phyloP scores from a whole-genome alignment of 805 yeast species.

The Candida tammaniensis region DNA sequence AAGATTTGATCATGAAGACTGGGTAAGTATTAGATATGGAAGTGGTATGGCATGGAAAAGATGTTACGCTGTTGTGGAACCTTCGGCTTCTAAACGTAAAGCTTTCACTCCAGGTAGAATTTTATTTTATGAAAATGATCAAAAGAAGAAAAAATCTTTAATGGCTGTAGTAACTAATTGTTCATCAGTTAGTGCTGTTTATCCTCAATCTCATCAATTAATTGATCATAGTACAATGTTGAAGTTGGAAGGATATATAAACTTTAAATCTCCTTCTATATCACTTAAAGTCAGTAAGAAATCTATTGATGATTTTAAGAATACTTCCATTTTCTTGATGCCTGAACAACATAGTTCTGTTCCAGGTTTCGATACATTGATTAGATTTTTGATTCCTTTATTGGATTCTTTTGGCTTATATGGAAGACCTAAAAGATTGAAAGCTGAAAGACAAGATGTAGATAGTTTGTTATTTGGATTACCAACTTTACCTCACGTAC shows the following conservation, averaged over 20 bases:
- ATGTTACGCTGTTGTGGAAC: conserved; percentile 86
- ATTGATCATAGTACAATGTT: conserved; percentile 87
- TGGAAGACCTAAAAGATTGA: conserved; percentile 43
- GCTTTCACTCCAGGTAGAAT: conserved; percentile 58
- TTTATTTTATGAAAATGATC: conserved; percentile 79
- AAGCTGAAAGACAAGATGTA: conserved; percentile 40
- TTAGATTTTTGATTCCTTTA: conserved; percentile 39
- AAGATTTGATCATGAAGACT: conserved; percentile 83
- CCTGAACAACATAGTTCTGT: conserved; percentile 45
- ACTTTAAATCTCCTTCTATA: conserved; percentile 45
- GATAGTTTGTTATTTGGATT: conserved; percentile 42
- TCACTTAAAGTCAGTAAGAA: conserved; percentile 33
- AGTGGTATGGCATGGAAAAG: conserved; percentile 98
- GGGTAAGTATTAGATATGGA: conserved; percentile 94
- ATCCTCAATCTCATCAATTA: conserved; percentile 78
- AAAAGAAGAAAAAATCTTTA: conserved; percentile 63
- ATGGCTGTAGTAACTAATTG: conserved; percentile 79
- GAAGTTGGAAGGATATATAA: conserved; percentile 80
- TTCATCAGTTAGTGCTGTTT: conserved; percentile 79
- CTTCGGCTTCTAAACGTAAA: conserved; percentile 52
- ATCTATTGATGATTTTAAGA: conserved; percentile 33
- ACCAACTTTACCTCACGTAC: conserved; percentile 45
- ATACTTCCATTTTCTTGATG: conserved; percentile 41
- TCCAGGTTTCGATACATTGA: conserved; percentile 50
- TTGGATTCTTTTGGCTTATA: conserved; percentile 43